Base-by-base conservation (phyloP, 2,329 filamentous ascomycete species). In the Sordariomycetes sp. region DNA sequence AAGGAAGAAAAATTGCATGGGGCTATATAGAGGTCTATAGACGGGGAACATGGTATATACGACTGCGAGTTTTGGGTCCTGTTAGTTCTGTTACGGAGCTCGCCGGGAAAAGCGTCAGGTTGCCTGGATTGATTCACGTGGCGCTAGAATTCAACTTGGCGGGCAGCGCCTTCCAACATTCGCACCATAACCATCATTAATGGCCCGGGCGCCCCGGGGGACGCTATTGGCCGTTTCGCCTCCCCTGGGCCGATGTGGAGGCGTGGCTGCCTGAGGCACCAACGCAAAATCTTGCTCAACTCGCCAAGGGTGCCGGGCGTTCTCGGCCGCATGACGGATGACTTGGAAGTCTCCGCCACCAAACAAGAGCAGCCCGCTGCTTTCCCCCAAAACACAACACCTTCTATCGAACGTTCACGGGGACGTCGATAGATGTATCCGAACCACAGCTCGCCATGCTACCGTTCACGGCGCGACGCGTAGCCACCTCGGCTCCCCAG, bases 391-490 rank as follows among this genome's bases (percentile, higher is more conserved):
- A 57, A 62, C 54, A 60, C 59, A 58, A 56, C 36, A 45, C 42
- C 45, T 56, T 57, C 59, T 45, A 17, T 50, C 45, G 45, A 50
- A 50, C 53, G 35, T 57, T 53, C 22, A 39, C 35, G 24, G 6
- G 17, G 36, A 45, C 55, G 39, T 57, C 55, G 51, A 28, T 53
- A 32, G 45, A 57, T 58, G 45, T 24, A 6, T 50, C 39, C 25
- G 39, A 53, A 58, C 22, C 39, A 32, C 32, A 32, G 39, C 42
- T 17, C 58, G 72, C 65, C 63, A 81, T 81, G 78, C 67, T 82
- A 67, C 77, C 77, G 64, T 74, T 74, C 58, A 79, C 79, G 65
- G 72, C 81, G 69, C 76, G 79, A 68, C 78, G 79, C 64, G 74
- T 78, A 60, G 76, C 74, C 61, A 68, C 73, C 62, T 70, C 73